Conservation (phyloP, 176 grass and related monocot species). For the Chrysopogon serrulatus region DNA sequence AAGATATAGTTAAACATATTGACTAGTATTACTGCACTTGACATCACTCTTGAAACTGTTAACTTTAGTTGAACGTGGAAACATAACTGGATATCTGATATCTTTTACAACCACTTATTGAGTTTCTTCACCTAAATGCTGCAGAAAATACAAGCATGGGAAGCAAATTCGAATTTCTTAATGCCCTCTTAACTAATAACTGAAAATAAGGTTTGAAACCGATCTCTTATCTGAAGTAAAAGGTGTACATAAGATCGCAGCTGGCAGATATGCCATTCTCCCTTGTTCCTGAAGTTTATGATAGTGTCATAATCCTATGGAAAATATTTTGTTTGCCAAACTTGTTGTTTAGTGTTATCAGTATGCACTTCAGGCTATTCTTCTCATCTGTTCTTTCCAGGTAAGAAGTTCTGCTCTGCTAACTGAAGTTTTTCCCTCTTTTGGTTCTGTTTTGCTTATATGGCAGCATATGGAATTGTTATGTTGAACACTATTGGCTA, state of each 20-base stretch:
- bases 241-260: background rate
- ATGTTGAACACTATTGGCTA: constrained; percentile 98
- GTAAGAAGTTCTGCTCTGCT: background rate
- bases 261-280: background rate
- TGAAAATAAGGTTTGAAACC: constrained; percentile 14
- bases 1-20: constrained; percentile 1
- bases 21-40: background rate
- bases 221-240: constrained; percentile 20
- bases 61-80: background rate
- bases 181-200: background rate
- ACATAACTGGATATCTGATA: background rate
- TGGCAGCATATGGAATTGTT: constrained; percentile 83
- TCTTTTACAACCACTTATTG: background rate
- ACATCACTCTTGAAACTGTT: background rate
- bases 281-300: constrained; percentile 2
- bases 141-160: constrained; percentile 17
- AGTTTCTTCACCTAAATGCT: background rate
- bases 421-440: constrained; percentile 26
- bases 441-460: constrained; percentile 29
- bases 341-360: background rate
- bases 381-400: constrained; percentile 8
- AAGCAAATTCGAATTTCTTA: background rate
- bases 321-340: constrained; percentile 6
- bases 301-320: background rate
- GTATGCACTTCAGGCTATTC: background rate